Conservation (phyloP, 306 rosid species). For the Argentina anserina region DNA sequence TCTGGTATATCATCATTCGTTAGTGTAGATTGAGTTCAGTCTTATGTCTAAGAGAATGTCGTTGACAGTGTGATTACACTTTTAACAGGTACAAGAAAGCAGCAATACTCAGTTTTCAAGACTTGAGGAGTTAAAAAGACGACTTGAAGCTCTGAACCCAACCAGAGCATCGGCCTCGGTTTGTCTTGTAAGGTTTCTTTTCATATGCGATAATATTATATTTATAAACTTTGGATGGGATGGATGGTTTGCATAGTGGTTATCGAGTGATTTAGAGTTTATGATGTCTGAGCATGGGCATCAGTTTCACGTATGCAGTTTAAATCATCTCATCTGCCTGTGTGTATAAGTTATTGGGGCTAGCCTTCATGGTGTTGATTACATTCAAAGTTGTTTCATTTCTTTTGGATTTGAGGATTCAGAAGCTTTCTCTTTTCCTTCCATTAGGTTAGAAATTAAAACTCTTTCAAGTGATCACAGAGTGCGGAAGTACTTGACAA, state of each 20-base stretch:
- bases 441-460: neutral
- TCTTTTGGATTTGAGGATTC: neutral
- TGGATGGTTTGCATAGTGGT: neutral
- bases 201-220: neutral
- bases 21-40: conserved; percentile 4
- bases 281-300: neutral
- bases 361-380: conserved; percentile 1
- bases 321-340: neutral
- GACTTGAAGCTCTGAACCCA: conserved; percentile 87
- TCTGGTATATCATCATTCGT: conserved; percentile 50
- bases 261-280: neutral
- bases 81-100: conserved; percentile 80
- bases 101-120: conserved; percentile 64
- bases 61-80: conserved; percentile 29
- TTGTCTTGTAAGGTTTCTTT: conserved; percentile 45
- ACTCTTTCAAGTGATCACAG: neutral
- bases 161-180: conserved; percentile 42
- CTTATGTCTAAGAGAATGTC: conserved; percentile 13
- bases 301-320: neutral
- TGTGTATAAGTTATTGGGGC: neutral
- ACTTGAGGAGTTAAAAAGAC: conserved; percentile 84
- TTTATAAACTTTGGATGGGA: neutral
- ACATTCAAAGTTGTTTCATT: neutral
- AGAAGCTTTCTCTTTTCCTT: neutral
- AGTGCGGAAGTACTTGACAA: neutral